Evolutionary conservation across 2,329 filamentous ascomycete species (phyloP), one percentile per base, ranked within the genome.

Genomic region (Beauveria sp.): DNA sequence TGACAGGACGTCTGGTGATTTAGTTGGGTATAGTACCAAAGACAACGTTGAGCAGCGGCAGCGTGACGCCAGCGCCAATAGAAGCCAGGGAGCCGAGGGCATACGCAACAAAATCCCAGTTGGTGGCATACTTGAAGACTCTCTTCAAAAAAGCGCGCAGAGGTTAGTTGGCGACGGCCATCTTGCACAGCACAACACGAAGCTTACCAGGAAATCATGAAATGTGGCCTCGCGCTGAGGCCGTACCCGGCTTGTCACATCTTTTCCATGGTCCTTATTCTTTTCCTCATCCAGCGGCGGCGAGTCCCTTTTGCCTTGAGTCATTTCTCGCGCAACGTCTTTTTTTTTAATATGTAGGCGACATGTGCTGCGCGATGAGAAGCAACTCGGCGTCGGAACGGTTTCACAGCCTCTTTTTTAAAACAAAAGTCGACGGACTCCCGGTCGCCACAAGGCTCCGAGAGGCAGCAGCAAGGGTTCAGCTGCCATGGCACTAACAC

Each of bases 11-110:
- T 20, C 8, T n/a, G 51, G 20, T 4, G 45, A 5, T 22, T 20
- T n/a, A 16, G 18, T n/a, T 40, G 18, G 9, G 14, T 26, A 26
- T 6, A 69, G 67, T 72, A 78, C 81, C 83, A 68, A 85, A 85
- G 16, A 85, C 74, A 14, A 85, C 77, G 61, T 85, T 86, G 79
- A 86, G 83, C 53, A 87, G 66, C 0, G 84, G 84, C 52, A 86
- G 70, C 1, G 83, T 85, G 50, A 79, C 70, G 61, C 83, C 83
- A 1, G 81, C 76, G 24, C 78, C 82, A 10, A 82, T 75, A 18
- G 81, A 80, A 52, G 82, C 77, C 45, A 82, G 7, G 18, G 71
- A 67, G 22, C 80, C 83, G 7, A 73, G 70, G n/a, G 69, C 72
- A 67, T 84, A 79, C 43, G 82, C 73, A 40, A 78, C 63, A 49